These are phyloP conservation scores for Fragaria nilgerrensis DNA, from an alignment of 306 rosid species.

Conservation along the genomic window DNA sequence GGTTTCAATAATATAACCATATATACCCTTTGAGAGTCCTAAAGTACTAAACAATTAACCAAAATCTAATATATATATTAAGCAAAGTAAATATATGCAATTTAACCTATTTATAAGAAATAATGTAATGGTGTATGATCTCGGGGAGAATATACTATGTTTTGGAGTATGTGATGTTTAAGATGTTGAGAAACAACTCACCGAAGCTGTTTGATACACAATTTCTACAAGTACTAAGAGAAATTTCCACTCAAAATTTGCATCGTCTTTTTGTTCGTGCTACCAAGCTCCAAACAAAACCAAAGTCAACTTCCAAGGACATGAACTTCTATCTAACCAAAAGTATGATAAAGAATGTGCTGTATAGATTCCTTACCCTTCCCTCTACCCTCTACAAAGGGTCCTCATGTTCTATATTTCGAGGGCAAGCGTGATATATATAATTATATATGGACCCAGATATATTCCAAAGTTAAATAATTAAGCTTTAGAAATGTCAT, in stretches of 20 bases:
- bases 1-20: neutral
- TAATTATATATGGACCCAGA: neutral
- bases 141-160: neutral
- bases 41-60: neutral
- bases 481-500: neutral
- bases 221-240: neutral
- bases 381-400: constrained; percentile 4
- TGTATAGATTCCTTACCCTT: neutral
- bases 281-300: neutral
- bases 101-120: neutral
- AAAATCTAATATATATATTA: neutral
- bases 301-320: constrained; percentile 15
- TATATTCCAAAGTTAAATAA: neutral
- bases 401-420: constrained; percentile 17
- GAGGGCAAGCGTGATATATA: constrained; percentile 18
- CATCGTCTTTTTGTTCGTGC: neutral
- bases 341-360: neutral
- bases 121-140: neutral
- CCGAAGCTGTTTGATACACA: neutral
- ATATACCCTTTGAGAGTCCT: neutral
- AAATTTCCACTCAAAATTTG: neutral
- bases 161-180: neutral
- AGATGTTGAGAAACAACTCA: neutral
- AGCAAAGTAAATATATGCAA: neutral
- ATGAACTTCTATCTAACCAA: constrained; percentile 7